Evolutionary conservation across 805 yeast species (phyloP), one percentile per base, ranked within the genome.

Genomic region (Monosporozyma unispora): DNA sequence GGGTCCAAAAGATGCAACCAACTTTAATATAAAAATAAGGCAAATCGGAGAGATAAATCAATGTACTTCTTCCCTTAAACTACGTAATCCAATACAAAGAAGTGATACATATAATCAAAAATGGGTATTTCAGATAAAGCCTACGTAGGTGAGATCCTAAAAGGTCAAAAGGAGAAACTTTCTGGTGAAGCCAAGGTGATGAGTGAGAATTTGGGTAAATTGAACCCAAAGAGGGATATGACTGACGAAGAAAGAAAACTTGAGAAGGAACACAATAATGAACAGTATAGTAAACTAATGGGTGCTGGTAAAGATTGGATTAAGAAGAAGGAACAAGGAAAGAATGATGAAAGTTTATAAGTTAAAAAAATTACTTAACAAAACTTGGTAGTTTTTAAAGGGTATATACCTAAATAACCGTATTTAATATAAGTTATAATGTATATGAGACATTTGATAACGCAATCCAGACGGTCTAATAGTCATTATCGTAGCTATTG

Each of bases 401-500:
- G n/a, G 23, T 18, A 28, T 9, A 22, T 33, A 39, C 11, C 8
- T 21, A 31, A 27, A 10, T 38, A n/a, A 3, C 9, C 2, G 44
- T 52, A 29, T 10, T 29, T 31, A 31, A 31, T 7, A 12, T 11
- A 10, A 29, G 8, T 9, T 29, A 31, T 31, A 31, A 31, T 31
- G 14, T 31, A 31, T 12, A 31, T n/a, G 27, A 31, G 14, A 12
- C 16, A 31, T n/a, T 12, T 31, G 7, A 31, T 31, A 31, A 7
- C 4, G 3, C 14, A 31, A 8, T 6, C 14, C n/a, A 12, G 16
- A 31, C 4, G 3, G 14, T 37, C 12, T 21, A 23, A 31, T 16
- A 21, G 12, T 35, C 22, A 35, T 61, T 53, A 39, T 69, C 68
- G 54, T 62, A 66, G 28, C 67, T 57, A 53, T 59, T 56, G 48